A percentile compares a stretch with the other conserved stretches of the same genome.
These are phyloP conservation scores for Podila verticillata DNA, from an alignment of 192 early-diverging fungal species.

Conservation along the genomic window DNA sequence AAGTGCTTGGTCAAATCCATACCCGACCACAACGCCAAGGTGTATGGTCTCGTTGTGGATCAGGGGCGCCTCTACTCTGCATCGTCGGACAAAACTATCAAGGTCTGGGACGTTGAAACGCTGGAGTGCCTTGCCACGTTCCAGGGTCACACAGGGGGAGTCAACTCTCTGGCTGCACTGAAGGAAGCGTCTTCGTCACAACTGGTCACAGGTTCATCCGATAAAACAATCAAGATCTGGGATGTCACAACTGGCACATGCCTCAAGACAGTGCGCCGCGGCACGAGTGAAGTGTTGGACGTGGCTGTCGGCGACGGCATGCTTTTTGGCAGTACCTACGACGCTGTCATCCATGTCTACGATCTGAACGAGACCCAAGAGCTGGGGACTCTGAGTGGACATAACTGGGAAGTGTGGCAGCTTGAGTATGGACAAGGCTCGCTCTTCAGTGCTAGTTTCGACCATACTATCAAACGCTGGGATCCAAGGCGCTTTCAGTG, in stretches of 20 bases:
- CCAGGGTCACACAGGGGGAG: constrained; percentile 61
- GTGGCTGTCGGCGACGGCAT: constrained; percentile 60
- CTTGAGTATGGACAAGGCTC: constrained; percentile 59
- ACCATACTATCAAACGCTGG: constrained; percentile 62
- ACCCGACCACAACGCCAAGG: constrained; percentile 60
- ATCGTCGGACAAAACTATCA: constrained; percentile 64
- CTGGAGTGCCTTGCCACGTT: constrained; percentile 60
- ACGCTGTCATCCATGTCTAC: constrained; percentile 65
- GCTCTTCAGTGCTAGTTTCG: constrained; percentile 60
- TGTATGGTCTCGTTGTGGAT: constrained; percentile 59
- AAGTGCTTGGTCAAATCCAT: constrained; percentile 44
- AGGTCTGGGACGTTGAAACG: constrained; percentile 61
- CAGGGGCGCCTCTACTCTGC: constrained; percentile 59
- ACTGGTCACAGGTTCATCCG: constrained; percentile 40
- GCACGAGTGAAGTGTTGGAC: constrained; percentile 61
- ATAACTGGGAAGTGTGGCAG: constrained; percentile 74
- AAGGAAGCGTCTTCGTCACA: constrained; percentile 34
- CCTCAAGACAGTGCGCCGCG: constrained; percentile 56
- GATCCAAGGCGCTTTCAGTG: constrained; percentile 55
- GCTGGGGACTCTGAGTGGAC: constrained; percentile 58
- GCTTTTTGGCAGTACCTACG: constrained; percentile 65
- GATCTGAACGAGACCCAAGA: constrained; percentile 48
- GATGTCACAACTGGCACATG: constrained; percentile 56
- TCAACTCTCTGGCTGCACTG: constrained; percentile 60
- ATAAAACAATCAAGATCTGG: constrained; percentile 57